Percentiles rank a stretch among this genome's conserved stretches.
Evolutionary conservation across 176 grass and related monocot species (phyloP).

Genomic region (Typha latifolia): DNA sequence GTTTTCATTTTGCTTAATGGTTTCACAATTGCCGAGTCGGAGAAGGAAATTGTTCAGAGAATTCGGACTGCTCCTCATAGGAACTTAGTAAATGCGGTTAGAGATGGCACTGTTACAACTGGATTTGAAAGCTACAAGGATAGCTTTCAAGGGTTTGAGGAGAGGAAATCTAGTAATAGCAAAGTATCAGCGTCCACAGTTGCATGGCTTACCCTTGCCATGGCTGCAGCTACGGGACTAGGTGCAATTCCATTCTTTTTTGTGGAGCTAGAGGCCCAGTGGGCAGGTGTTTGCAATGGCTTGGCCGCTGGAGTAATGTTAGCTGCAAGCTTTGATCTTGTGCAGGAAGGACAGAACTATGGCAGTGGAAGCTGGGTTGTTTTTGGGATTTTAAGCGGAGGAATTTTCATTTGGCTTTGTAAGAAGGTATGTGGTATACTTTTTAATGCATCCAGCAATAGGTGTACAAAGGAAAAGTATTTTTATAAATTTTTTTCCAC

Average conservation of each 20-base stretch:
- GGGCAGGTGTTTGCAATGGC: slow-evolving; percentile 84
- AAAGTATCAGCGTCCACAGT: slow-evolving; percentile 66
- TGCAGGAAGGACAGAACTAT: slow-evolving; percentile 79
- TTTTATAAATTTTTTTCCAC: too few species aligned
- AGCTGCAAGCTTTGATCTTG: slow-evolving; percentile 86
- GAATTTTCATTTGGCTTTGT: slow-evolving; percentile 93
- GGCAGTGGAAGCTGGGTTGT: slow-evolving; percentile 89
- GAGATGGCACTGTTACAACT: slow-evolving; percentile 41
- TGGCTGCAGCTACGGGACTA: slow-evolving; percentile 75
- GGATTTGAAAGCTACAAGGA: slow-evolving; percentile 19
- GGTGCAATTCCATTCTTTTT: slow-evolving; percentile 89
- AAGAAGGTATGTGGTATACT: slow-evolving; percentile 56
- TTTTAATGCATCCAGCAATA: too few species aligned
- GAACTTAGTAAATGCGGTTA: slow-evolving; percentile 29
- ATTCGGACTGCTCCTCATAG: slow-evolving; percentile 49
- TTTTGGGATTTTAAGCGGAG: slow-evolving; percentile 68
- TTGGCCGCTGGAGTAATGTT: slow-evolving; percentile 84
- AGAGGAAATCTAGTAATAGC: background rate
- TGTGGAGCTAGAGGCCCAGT: slow-evolving; percentile 75
- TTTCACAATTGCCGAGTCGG: slow-evolving; percentile 37
- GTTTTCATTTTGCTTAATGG: slow-evolving; percentile 20
- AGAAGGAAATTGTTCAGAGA: slow-evolving; percentile 25
- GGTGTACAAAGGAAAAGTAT: too few species aligned
- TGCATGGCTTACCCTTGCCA: slow-evolving; percentile 83
- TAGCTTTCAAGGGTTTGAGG: slow-evolving; percentile 10